Evolutionary conservation across 2,329 filamentous ascomycete species (phyloP), one percentile per base, ranked within the genome.

Genomic region (Colletotrichum gigasporum): DNA sequence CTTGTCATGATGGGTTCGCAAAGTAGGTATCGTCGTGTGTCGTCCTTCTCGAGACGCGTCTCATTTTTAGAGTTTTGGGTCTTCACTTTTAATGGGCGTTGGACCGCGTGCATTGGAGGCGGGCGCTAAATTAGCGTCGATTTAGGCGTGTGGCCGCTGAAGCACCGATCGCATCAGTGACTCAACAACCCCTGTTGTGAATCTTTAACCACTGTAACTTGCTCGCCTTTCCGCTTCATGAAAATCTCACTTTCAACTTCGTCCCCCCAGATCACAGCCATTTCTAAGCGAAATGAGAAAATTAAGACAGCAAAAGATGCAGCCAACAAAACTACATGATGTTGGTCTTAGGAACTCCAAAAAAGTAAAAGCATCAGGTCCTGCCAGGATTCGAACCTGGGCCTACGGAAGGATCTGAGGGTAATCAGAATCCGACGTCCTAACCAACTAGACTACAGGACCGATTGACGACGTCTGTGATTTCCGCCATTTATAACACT

Each of bases 381-480:
- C 56, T 64, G 42, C 48, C 41, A 54, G 48, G 56, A 64, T 61
- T 61, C 56, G 56, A 64, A 61, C 56, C 56, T 61, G 61, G 61
- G 56, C 56, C 11, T 64, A 64, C 56, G 61, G 56, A 64, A 64
- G 35, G 34, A 16, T 42, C 41, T 50, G 28, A 50, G 9, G 2
- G 1, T 24, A 2, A 32, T 64, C 61, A 64, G 61, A 64, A 61
- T 64, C 61, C 61, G 48, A 61, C 61, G 48, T 61, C 61, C 48
- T 61, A 61, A 61, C 48, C 61, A 54, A 54, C 61, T 64, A 64
- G 61, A 64, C 61, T 64, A 53, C 35, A 61, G 34, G 55, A 64
- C 61, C 56, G 5, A 5, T 10, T 4, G 22, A 14, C 44, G 4
- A 7, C 18, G 7, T 4, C 3, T 22, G 22, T 7, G 16, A 37